Evolutionary conservation across 768 basidiomycete genomes (phyloP), one percentile per base, ranked within the genome.

Genomic region (Tremella fuciformis): DNA sequence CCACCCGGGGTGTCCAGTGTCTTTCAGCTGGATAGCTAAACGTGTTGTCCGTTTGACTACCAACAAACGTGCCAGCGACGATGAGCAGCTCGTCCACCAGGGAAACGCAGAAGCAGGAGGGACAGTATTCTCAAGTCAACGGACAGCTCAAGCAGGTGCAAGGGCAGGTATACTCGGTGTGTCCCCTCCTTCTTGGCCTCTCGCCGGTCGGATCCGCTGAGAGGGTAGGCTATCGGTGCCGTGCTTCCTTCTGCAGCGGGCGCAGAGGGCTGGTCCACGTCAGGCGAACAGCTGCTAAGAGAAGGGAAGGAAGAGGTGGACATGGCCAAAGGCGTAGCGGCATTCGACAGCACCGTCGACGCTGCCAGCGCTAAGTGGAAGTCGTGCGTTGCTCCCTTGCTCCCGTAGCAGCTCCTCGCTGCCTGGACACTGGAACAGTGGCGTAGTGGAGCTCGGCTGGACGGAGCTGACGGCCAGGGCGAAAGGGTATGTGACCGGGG

Each of bases 401-500:
- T 49, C 11, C 13, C 8, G 8, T 21, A 41, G 39, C 11, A 41
- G 18, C 11, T 11, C 13, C 13, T 24, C 50, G 13, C 13, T 52
- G 9, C 50, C 26, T 13, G 26, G 13, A 34, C 19, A 24, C 8
- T 24, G 9, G 22, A 13, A 53, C 29, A 53, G n/a, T 16, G 21
- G 8, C 15, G 11, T 37, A 19, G 4, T 19, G 21, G 29, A n/a
- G n/a, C 42, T 46, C 22, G 42, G 18, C 29, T n/a, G 37, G 26
- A 8, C 3, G 7, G 6, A 46, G 16, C 52, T n/a, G 11, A 53
- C 26, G n/a, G 18, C 6, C 57, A 71, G 75, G 2, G 71, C 65
- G 1, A 24, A 63, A 29, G 73, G 72, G 9, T 73, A 74, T 46
- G 41, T 71, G 0, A 76, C 75, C 19, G 70, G 67, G 13, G 69